Conservation (phyloP, 2,329 filamentous ascomycete species). For the Colletotrichum echinochloae region DNA sequence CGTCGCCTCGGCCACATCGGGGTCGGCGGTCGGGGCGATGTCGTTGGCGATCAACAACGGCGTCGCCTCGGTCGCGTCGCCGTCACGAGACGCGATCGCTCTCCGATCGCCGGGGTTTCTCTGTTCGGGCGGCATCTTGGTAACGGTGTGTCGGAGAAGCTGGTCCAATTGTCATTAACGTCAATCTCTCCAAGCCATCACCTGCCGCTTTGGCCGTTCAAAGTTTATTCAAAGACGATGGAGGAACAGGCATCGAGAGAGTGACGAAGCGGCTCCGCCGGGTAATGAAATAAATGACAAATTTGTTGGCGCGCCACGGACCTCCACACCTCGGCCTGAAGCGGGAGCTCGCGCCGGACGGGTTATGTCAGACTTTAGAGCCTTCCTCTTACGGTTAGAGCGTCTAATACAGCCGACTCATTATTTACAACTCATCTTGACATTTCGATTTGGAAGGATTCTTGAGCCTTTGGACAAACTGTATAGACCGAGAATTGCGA, state of each 20-base stretch:
- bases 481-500: neutral
- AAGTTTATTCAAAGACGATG: neutral
- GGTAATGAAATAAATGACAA: neutral
- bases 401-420: neutral
- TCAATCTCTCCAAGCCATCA: neutral
- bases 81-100: neutral
- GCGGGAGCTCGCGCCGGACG: neutral
- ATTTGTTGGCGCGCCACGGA: neutral
- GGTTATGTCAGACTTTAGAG: neutral
- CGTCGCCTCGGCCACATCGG: slow-evolving; percentile 27
- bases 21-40: slow-evolving; percentile 28
- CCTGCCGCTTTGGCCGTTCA: neutral
- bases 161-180: neutral
- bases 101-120: neutral
- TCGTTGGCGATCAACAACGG: slow-evolving; percentile 23
- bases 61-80: slow-evolving; percentile 25
- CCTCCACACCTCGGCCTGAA: neutral
- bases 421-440: neutral
- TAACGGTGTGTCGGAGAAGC: neutral
- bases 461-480: neutral
- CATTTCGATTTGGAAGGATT: neutral
- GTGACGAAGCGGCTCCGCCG: neutral
- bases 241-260: neutral
- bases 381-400: neutral
- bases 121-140: slow-evolving; percentile 6